Conservation (phyloP, 1,284 basidiomycete species). For the Limonomyces culmigenus region DNA sequence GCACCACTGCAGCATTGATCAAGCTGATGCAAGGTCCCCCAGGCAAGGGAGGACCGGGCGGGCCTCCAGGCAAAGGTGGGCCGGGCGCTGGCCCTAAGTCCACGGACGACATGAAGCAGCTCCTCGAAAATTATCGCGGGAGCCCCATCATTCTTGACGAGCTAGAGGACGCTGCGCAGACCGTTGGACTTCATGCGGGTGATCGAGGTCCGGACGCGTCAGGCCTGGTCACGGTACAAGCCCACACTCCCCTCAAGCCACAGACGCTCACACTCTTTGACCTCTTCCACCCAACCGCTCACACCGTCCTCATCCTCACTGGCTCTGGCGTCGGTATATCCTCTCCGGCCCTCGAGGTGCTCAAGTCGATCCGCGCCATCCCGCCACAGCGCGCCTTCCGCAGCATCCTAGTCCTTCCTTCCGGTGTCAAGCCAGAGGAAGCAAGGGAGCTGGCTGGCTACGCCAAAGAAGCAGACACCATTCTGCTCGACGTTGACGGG, state of each 20-base stretch:
- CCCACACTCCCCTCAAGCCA: background rate
- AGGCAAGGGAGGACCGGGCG: no score
- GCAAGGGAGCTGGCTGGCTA: no score
- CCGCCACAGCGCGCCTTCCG: no score
- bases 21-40: conserved; percentile 2
- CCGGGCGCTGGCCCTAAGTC: background rate
- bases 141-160: conserved; percentile 6
- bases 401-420: no score
- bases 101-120: background rate
- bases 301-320: conserved; percentile 17
- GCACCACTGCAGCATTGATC: conserved; percentile 6
- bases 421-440: no score
- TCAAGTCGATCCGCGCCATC: no score
- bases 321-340: no score
- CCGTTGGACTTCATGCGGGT: conserved; percentile 3
- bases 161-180: background rate
- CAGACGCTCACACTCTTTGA: conserved; percentile 5
- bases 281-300: conserved; percentile 6
- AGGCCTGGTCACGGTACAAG: conserved; percentile 2
- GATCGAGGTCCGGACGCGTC: conserved; percentile 7
- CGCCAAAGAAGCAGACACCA: no score
- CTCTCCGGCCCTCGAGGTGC: no score
- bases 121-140: conserved; percentile 3
- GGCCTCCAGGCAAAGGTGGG: background rate
- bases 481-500: no score